phyloP scores from a whole-genome alignment of 164 flowering plant species.

The Berberis vulgaris region DNA sequence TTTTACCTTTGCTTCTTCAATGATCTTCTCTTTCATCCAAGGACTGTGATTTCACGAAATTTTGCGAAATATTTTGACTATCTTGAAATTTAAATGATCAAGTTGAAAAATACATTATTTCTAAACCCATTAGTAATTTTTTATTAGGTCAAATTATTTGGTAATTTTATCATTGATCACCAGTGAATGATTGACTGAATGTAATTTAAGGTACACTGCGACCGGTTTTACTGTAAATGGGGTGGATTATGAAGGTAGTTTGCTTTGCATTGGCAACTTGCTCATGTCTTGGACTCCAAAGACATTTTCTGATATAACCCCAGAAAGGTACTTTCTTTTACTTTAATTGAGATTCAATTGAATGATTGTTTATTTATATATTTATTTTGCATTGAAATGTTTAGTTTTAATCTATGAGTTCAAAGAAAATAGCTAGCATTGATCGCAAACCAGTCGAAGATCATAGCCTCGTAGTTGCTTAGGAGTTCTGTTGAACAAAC shows the following conservation, averaged over 20 bases:
- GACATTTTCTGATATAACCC: constrained; percentile 58
- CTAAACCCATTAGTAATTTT: no score
- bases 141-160: no score
- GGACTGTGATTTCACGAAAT: no score
- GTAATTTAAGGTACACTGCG: constrained; percentile 42
- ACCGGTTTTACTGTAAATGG: constrained; percentile 79
- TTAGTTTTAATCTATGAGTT: neutral
- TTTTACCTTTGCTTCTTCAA: no score
- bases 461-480: neutral
- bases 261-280: constrained; percentile 78
- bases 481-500: neutral
- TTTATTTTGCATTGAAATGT: neutral
- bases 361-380: neutral
- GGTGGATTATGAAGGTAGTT: constrained; percentile 74
- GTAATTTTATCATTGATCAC: no score
- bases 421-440: neutral
- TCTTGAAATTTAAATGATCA: no score
- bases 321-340: constrained; percentile 42
- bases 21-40: no score
- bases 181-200: neutral
- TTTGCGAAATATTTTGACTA: no score
- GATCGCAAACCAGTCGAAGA: neutral
- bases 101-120: no score
- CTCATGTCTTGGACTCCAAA: constrained; percentile 78
- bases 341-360: neutral